Evolutionary conservation across 192 early-diverging fungal species (phyloP).

Genomic region (Podila epicladia): DNA sequence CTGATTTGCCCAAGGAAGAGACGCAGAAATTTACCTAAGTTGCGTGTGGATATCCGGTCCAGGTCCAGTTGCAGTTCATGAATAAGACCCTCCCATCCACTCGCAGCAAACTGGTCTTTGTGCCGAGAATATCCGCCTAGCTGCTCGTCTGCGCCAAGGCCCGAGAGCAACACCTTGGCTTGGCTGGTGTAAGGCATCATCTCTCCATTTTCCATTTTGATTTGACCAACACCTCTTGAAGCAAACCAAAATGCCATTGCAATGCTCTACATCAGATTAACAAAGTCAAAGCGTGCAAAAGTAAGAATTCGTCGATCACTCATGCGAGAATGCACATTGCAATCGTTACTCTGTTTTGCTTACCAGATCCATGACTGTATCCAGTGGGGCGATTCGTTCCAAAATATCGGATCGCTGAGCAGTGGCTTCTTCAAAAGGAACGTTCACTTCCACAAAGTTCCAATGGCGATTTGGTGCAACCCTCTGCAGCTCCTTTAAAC

Average conservation of each 20-base stretch:
- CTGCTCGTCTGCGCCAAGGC: conserved; percentile 95
- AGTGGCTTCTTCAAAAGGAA: conserved; percentile 78
- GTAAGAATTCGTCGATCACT: neutral
- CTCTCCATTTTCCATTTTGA: conserved; percentile 23
- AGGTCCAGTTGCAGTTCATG: conserved; percentile 86
- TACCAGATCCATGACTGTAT: conserved; percentile 95
- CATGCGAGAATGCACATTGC: too few species aligned
- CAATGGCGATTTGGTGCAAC: conserved; percentile 79
- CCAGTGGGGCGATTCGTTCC: conserved; percentile 79
- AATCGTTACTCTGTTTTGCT: neutral
- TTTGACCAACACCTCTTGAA: conserved; percentile 74
- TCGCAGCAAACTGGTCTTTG: conserved; percentile 71
- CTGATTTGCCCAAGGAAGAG: neutral
- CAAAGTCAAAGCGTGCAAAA: neutral
- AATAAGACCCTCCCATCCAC: conserved; percentile 74
- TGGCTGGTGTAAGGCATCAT: conserved; percentile 64
- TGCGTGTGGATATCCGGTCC: conserved; percentile 84
- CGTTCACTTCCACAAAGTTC: conserved; percentile 92
- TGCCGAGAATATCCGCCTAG: conserved; percentile 93
- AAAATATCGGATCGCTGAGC: conserved; percentile 66
- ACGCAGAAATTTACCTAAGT: conserved; percentile 64
- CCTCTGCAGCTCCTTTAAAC: conserved; percentile 58
- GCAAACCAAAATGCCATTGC: conserved; percentile 98
- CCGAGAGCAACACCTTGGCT: conserved; percentile 85
- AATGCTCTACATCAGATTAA: conserved; percentile 77